Conservation (phyloP, 2,329 filamentous ascomycete genomes). For the Hypoxylon rubiginosum region DNA sequence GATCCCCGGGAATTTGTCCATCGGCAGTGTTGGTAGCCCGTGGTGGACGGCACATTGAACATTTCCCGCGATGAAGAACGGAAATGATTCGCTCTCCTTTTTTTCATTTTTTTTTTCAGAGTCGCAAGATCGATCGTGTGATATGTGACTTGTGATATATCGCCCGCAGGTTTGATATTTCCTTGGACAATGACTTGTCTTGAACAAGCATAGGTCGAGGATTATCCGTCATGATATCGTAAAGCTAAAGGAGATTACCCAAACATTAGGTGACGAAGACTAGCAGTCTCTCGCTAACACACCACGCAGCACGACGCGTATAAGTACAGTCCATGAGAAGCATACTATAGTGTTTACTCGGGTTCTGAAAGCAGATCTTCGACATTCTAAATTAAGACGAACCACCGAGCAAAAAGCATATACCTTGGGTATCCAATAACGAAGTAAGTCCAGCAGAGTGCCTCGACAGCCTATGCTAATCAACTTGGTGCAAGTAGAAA, state of each 20-base stretch:
- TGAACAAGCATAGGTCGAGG: background rate
- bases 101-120: too few species aligned
- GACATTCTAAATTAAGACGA: background rate
- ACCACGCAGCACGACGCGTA: background rate
- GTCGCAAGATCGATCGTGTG: conserved; percentile 23
- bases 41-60: background rate
- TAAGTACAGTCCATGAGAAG: background rate
- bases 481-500: too few species aligned
- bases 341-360: background rate
- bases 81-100: background rate
- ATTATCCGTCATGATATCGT: background rate
- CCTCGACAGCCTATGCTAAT: conserved; percentile 4
- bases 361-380: background rate
- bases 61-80: background rate
- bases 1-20: background rate
- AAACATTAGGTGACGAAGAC: background rate
- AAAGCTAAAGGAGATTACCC: background rate
- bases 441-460: conserved; percentile 9
- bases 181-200: background rate
- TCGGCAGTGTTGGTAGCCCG: background rate
- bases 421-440: conserved; percentile 6
- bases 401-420: too few species aligned
- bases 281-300: too few species aligned
- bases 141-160: conserved; percentile 26
- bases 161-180: conserved; percentile 7